Percentiles rank a stretch among this genome's conserved stretches.
phyloP scores from a whole-genome alignment of 1,284 basidiomycete genomes.

The Ceratobasidium papillatum region DNA sequence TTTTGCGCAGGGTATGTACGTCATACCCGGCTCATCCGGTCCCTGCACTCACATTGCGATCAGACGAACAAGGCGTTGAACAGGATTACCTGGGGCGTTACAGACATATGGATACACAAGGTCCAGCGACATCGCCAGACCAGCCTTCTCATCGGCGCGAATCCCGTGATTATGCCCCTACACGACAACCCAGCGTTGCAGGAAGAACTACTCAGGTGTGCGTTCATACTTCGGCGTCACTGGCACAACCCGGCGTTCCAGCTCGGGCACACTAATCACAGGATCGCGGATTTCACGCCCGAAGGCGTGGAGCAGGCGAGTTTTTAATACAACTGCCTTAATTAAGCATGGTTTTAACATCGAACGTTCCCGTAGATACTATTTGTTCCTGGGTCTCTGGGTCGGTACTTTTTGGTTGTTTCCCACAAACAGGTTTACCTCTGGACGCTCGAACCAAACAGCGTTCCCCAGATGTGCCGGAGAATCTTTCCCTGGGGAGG shows the following conservation, averaged over 20 bases:
- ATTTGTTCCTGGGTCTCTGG: conserved; percentile 30
- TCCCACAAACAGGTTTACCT: background rate
- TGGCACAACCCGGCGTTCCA: conserved; percentile 19
- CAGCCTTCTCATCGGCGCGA: conserved; percentile 3
- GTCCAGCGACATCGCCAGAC: background rate
- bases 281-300: background rate
- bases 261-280: background rate
- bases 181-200: background rate
- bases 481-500: background rate
- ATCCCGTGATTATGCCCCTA: conserved; percentile 1
- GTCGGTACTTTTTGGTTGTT: conserved; percentile 24
- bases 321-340: background rate
- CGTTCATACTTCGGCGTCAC: background rate
- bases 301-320: conserved; percentile 26
- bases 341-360: background rate
- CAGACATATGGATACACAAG: background rate
- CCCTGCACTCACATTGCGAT: background rate
- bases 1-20: conserved; percentile 19
- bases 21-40: background rate
- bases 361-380: background rate
- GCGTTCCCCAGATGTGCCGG: conserved; percentile 13
- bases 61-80: conserved; percentile 19
- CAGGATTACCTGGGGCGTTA: background rate
- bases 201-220: conserved; percentile 25
- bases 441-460: conserved; percentile 26